phyloP scores from a whole-genome alignment of 257 asterid species.

The Haberlea rhodopensis region DNA sequence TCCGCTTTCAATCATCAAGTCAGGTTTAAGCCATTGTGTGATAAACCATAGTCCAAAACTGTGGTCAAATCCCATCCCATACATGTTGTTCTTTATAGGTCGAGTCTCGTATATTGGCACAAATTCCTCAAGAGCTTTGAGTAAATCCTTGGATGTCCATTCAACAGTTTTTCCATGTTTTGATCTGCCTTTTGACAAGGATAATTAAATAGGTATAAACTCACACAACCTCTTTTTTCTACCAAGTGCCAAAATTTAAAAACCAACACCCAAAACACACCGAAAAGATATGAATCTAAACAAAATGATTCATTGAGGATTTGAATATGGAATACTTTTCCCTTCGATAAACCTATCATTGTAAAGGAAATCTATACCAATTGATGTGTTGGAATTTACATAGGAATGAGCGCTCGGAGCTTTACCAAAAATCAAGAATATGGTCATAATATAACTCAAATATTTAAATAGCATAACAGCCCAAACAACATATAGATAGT shows the following conservation, averaged over 20 bases:
- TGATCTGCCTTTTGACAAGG: slow-evolving; percentile 99
- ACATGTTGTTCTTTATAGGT: slow-evolving; percentile 89
- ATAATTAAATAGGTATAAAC: slow-evolving; percentile 47
- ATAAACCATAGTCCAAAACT: slow-evolving; percentile 99
- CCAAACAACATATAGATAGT: too few species aligned
- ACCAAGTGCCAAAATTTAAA: slow-evolving; percentile 9
- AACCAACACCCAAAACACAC: slow-evolving; percentile 1
- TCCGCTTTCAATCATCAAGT: slow-evolving; percentile 93
- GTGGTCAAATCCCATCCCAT: slow-evolving; percentile 97
- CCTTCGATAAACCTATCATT: too few species aligned
- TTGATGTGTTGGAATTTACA: too few species aligned
- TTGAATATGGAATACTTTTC: too few species aligned
- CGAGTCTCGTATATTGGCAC: slow-evolving; percentile 84
- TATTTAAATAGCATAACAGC: too few species aligned
- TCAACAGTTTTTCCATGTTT: slow-evolving; percentile 89
- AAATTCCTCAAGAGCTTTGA: slow-evolving; percentile 83
- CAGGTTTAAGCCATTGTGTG: slow-evolving; percentile 79
- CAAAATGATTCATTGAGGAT: too few species aligned
- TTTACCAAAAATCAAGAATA: too few species aligned
- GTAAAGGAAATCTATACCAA: too few species aligned
- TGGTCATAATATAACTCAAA: too few species aligned
- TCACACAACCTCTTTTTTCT: slow-evolving; percentile 14
- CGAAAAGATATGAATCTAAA: too few species aligned
- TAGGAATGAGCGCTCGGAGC: too few species aligned
- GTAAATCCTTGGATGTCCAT: slow-evolving; percentile 88